Conservation (phyloP, 257 asterid species). For the Leptodermis oblonga region DNA sequence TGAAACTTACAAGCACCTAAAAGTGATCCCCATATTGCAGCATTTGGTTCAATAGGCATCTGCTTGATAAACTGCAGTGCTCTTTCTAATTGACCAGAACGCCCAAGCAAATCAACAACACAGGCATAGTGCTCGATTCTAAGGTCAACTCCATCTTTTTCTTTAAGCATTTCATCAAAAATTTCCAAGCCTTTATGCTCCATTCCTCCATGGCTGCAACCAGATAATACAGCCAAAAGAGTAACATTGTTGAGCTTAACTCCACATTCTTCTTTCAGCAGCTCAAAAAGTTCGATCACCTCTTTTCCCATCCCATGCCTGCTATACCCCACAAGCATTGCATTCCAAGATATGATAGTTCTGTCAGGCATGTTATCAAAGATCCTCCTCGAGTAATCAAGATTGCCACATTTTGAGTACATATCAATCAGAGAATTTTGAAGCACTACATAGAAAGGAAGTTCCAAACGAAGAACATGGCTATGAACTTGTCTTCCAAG, state of each 20-base stretch:
- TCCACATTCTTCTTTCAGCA: conserved; percentile 47
- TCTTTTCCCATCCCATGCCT: conserved; percentile 67
- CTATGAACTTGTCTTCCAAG: conserved; percentile 77
- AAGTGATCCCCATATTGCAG: conserved; percentile 84
- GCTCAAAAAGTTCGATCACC: conserved; percentile 50
- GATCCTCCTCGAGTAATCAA: conserved; percentile 60
- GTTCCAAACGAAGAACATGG: conserved; percentile 56
- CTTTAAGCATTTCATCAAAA: conserved; percentile 40
- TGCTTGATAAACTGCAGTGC: conserved; percentile 60
- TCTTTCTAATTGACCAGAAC: conserved; percentile 66
- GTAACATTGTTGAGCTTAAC: conserved; percentile 56
- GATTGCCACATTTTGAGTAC: conserved; percentile 89
- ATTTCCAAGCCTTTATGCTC: conserved; percentile 55
- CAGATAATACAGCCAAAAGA: conserved; percentile 61
- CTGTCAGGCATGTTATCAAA: conserved; percentile 56
- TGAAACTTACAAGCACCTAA: conserved; percentile 84
- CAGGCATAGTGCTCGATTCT: conserved; percentile 88
- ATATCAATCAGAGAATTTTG: conserved; percentile 80
- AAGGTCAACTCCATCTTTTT: conserved; percentile 28
- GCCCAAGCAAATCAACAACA: conserved; percentile 79
- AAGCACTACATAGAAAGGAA: conserved; percentile 39
- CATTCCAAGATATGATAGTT: conserved; percentile 76
- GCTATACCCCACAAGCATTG: conserved; percentile 73
- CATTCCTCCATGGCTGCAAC: conserved; percentile 89
- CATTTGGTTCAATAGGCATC: conserved; percentile 77